These are phyloP conservation scores for Hamamelis virginiana DNA, from an alignment of 164 flowering plant species.

Conservation along the genomic window DNA sequence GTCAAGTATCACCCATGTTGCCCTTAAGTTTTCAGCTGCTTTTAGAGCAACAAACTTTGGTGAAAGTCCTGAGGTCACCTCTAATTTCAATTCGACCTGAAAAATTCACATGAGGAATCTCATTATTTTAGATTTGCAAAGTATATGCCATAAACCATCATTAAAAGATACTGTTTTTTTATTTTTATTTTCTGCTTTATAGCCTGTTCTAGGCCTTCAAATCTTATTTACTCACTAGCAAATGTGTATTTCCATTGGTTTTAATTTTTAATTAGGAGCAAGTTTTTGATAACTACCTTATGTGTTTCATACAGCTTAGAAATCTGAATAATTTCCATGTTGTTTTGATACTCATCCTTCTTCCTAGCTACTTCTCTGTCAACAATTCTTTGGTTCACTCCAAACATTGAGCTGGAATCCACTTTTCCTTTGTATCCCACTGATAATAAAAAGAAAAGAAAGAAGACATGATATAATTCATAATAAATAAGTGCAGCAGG, in stretches of 20 bases:
- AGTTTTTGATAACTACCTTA: conserved; percentile 26
- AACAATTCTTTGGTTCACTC: conserved; percentile 32
- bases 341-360: conserved; percentile 40
- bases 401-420: conserved; percentile 39
- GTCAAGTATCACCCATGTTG: conserved; percentile 73
- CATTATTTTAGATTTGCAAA: neutral
- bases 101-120: conserved; percentile 10
- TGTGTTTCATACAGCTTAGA: conserved; percentile 23
- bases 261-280: neutral
- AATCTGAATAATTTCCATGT: conserved; percentile 29
- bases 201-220: too few relatives aligned
- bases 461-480: neutral
- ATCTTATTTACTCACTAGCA: too few relatives aligned
- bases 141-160: too few relatives aligned
- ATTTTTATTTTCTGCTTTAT: too few relatives aligned
- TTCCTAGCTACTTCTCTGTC: conserved; percentile 39
- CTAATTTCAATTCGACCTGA: conserved; percentile 43
- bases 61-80: conserved; percentile 40
- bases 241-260: too few relatives aligned
- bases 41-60: conserved; percentile 42
- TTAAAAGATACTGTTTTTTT: too few relatives aligned
- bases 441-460: conserved; percentile 11
- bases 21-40: conserved; percentile 31
- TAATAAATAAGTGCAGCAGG: too few relatives aligned
- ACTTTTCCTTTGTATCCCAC: conserved; percentile 57